Conservation (phyloP, 495 filamentous ascomycete genomes). For the Rhypophila decipiens region DNA sequence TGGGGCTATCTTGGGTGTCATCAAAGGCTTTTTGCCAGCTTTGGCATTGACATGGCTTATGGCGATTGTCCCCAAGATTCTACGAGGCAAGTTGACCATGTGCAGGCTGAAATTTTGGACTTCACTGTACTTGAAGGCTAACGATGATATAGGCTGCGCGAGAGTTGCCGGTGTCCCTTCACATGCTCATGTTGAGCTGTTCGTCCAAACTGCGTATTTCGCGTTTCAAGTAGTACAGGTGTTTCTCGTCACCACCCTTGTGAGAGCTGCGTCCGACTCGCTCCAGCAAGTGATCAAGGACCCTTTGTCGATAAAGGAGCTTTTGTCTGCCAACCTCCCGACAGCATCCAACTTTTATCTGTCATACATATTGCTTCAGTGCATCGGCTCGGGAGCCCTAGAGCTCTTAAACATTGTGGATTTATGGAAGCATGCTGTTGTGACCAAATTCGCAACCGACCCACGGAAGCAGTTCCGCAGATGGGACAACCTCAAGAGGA, state of each 20-base stretch:
- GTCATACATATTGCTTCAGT: constrained; percentile 81
- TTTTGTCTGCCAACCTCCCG: constrained; percentile 70
- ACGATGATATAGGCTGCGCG: constrained; percentile 51
- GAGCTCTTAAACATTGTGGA: constrained; percentile 53
- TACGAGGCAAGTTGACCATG: constrained; percentile 55
- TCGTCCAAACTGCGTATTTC: constrained; percentile 77
- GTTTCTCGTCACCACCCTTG: constrained; percentile 77
- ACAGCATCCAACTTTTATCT: constrained; percentile 86
- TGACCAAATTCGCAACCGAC: constrained; percentile 60
- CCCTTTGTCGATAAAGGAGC: constrained; percentile 48
- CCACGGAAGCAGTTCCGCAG: constrained; percentile 70
- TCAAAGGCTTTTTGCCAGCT: constrained; percentile 72
- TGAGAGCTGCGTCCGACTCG: constrained; percentile 61
- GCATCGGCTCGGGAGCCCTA: constrained; percentile 62
- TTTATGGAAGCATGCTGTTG: constrained; percentile 51
- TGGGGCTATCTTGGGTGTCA: constrained; percentile 56
- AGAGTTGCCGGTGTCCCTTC: constrained; percentile 67
- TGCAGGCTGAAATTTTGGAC: too few relatives aligned
- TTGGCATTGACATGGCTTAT: constrained; percentile 72
- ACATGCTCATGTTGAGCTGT: constrained; percentile 65
- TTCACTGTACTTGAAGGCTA: too few relatives aligned
- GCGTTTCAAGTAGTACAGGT: constrained; percentile 87
- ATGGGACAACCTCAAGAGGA: constrained; percentile 55
- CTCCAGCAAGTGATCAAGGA: constrained; percentile 53
- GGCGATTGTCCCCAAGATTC: constrained; percentile 70